phyloP scores from a whole-genome alignment of 192 early-diverging fungal species.

The Coemansia sp. region DNA sequence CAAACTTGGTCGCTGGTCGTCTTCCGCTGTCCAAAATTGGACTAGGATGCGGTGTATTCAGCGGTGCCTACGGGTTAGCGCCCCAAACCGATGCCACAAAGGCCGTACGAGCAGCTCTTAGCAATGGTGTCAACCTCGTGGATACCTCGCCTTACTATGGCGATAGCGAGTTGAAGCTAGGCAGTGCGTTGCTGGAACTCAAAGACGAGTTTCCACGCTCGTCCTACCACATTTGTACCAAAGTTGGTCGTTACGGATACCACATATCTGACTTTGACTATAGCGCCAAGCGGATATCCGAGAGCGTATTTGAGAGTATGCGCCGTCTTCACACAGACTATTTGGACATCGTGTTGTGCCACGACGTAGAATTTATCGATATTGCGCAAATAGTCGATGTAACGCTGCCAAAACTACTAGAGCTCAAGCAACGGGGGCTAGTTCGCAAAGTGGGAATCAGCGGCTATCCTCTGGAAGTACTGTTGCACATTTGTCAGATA shows the following conservation, averaged over 20 bases:
- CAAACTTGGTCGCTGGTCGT: conserved; percentile 3
- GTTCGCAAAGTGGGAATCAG: conserved; percentile 70
- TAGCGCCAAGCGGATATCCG: conserved; percentile 50
- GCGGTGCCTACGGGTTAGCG: conserved; percentile 42
- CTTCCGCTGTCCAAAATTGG: conserved; percentile 28
- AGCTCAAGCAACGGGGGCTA: conserved; percentile 56
- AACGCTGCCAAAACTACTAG: conserved; percentile 60
- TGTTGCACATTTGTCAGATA: conserved; percentile 60
- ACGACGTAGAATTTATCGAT: conserved; percentile 79
- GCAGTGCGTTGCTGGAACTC: conserved; percentile 59
- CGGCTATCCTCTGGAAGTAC: conserved; percentile 67
- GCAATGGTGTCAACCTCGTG: conserved; percentile 63
- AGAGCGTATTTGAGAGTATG: conserved; percentile 65
- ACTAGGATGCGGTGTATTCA: conserved; percentile 49
- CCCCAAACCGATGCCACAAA: conserved; percentile 5
- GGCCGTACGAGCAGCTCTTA: conserved; percentile 34
- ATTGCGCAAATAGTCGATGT: conserved; percentile 57
- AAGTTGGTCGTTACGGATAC: conserved; percentile 74
- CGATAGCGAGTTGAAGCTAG: conserved; percentile 66
- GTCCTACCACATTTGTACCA: conserved; percentile 69
- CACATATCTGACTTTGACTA: conserved; percentile 67
- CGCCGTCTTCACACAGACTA: conserved; percentile 63
- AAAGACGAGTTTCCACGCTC: conserved; percentile 61
- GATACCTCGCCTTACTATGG: conserved; percentile 79
- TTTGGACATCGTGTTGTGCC: conserved; percentile 69